These are phyloP conservation scores for Pleurotus giganteus DNA, from an alignment of 768 basidiomycete genomes.

Conservation along the genomic window DNA sequence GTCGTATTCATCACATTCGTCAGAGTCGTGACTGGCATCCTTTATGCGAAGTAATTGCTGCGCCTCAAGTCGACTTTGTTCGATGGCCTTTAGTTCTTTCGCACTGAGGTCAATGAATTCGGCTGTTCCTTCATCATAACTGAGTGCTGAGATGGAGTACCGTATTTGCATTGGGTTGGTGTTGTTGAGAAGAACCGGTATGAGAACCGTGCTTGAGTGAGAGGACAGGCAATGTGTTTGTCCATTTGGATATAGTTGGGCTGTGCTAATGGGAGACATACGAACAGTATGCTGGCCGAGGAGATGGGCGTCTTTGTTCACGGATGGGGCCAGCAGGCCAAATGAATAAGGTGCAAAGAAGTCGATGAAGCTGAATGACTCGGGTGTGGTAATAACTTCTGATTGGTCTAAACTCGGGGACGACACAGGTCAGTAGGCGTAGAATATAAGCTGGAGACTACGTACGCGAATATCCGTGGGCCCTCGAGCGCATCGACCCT, in stretches of 20 bases:
- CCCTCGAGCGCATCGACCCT: conserved; percentile 16
- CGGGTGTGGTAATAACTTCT: conserved; percentile 40
- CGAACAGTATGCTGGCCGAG: conserved; percentile 89
- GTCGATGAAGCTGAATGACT: conserved; percentile 47
- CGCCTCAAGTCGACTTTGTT: conserved; percentile 53
- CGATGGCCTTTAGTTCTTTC: conserved; percentile 68
- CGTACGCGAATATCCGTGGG: conserved; percentile 29
- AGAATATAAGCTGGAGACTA: background rate
- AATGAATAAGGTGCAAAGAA: conserved; percentile 49
- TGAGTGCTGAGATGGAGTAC: conserved; percentile 71
- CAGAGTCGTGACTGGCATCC: conserved; percentile 28
- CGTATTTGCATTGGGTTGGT: conserved; percentile 69
- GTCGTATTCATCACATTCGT: conserved; percentile 72
- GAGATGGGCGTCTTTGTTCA: conserved; percentile 54
- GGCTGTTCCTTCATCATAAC: conserved; percentile 34
- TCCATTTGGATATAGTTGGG: conserved; percentile 77
- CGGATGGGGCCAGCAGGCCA: conserved; percentile 34
- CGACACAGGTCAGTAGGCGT: background rate
- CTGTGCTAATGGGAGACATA: conserved; percentile 92
- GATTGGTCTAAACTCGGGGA: conserved; percentile 23
- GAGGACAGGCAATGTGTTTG: conserved; percentile 72
- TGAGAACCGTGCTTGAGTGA: conserved; percentile 50
- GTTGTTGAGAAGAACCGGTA: conserved; percentile 90
- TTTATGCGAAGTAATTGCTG: conserved; percentile 44
- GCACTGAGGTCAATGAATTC: conserved; percentile 55